These are phyloP conservation scores for Phytophthora kernoviae DNA, from an alignment of 352 stramenopile genomes.

Conservation along the genomic window DNA sequence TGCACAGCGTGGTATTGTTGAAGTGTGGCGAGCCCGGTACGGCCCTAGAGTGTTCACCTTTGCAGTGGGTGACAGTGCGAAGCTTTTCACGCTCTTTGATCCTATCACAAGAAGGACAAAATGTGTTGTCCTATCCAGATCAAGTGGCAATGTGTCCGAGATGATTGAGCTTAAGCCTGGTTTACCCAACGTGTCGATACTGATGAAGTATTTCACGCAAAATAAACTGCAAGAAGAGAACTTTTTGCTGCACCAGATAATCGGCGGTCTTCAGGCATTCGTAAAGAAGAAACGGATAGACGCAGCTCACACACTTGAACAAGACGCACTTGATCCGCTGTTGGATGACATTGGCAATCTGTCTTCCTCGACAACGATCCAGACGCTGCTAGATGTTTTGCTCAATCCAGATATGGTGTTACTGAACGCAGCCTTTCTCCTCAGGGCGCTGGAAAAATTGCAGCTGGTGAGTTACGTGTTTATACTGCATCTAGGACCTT, in stretches of 20 bases:
- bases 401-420: slow-evolving; percentile 60
- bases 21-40: slow-evolving; percentile 82
- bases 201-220: slow-evolving; percentile 88
- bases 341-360: slow-evolving; percentile 72
- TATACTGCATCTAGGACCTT: background rate
- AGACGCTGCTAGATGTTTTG: slow-evolving; percentile 77
- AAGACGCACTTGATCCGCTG: slow-evolving; percentile 55
- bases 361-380: slow-evolving; percentile 65
- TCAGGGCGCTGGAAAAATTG: slow-evolving; percentile 68
- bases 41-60: slow-evolving; percentile 77
- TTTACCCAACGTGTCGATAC: slow-evolving; percentile 57
- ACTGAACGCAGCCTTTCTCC: slow-evolving; percentile 60
- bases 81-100: slow-evolving; percentile 68
- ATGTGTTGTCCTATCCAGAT: slow-evolving; percentile 60
- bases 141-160: slow-evolving; percentile 39
- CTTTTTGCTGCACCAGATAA: slow-evolving; percentile 84
- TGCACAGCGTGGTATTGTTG: slow-evolving; percentile 78
- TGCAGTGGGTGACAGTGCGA: slow-evolving; percentile 67
- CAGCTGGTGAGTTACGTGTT: slow-evolving; percentile 46
- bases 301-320: slow-evolving; percentile 42
- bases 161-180: slow-evolving; percentile 65
- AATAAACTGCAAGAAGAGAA: slow-evolving; percentile 89
- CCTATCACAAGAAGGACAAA: slow-evolving; percentile 35
- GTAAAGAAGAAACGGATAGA: slow-evolving; percentile 66
- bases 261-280: slow-evolving; percentile 70